Percentiles rank a stretch among this genome's conserved stretches.
Conservation (phyloP, 2,329 filamentous ascomycete genomes). For the Fusarium sp. region DNA sequence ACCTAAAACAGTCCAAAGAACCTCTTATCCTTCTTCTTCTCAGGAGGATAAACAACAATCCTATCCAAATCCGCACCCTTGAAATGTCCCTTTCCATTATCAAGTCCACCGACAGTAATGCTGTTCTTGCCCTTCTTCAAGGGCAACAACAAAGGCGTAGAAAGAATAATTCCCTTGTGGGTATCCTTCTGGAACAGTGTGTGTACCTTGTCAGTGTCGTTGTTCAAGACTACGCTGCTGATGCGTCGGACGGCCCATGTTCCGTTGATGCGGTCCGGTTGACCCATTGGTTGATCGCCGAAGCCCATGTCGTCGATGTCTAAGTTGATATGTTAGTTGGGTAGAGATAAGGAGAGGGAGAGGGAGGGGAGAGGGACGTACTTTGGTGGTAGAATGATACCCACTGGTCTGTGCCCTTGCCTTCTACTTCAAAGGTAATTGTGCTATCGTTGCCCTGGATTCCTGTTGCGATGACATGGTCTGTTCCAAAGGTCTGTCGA, state of each 20-base stretch:
- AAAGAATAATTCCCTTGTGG: conserved; percentile 68
- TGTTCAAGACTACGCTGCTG: conserved; percentile 69
- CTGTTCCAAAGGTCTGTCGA: conserved; percentile 56
- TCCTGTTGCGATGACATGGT: conserved; percentile 59
- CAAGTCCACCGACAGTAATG: conserved; percentile 67
- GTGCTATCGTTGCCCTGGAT: conserved; percentile 65
- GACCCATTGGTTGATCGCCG: conserved; percentile 64
- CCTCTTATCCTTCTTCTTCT: conserved; percentile 46
- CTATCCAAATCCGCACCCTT: conserved; percentile 69
- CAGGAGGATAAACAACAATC: conserved; percentile 69
- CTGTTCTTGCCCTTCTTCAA: conserved; percentile 65
- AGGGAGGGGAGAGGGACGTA: neutral
- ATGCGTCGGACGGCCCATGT: conserved; percentile 69
- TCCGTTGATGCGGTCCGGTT: conserved; percentile 69
- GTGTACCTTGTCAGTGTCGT: conserved; percentile 56
- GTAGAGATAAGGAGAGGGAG: too few relatives aligned
- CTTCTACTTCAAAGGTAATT: conserved; percentile 60
- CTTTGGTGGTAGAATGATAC: conserved; percentile 67
- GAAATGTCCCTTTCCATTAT: conserved; percentile 62
- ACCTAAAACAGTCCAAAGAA: conserved; percentile 5
- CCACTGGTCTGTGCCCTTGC: conserved; percentile 62
- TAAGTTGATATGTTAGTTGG: neutral
- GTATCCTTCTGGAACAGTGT: conserved; percentile 63
- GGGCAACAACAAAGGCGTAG: conserved; percentile 65
- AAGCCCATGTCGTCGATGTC: conserved; percentile 71